phyloP scores from a whole-genome alignment of 106 monocot genomes.

The Allium cepa region DNA sequence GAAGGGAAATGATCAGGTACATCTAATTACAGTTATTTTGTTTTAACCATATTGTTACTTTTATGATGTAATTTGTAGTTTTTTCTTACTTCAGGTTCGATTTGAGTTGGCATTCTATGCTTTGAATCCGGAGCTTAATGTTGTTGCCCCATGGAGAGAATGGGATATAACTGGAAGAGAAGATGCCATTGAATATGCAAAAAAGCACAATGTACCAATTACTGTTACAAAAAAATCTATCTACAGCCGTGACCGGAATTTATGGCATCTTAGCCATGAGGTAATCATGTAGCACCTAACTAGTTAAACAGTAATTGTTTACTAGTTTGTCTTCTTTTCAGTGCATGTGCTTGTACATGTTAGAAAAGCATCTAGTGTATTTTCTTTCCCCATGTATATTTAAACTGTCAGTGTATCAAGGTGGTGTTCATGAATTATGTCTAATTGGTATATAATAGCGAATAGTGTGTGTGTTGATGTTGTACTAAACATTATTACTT shows the following conservation, averaged over 20 bases:
- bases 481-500: too few species aligned
- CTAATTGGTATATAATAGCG: too few species aligned
- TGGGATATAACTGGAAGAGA: conserved; percentile 95
- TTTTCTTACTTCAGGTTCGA: conserved; percentile 45
- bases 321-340: too few species aligned
- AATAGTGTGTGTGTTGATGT: too few species aligned
- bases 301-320: too few species aligned
- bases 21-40: not conserved
- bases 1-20: conserved; percentile 98
- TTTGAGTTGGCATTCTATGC: conserved; percentile 94
- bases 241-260: conserved; percentile 94
- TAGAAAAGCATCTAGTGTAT: too few species aligned
- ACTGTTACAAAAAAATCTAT: conserved; percentile 93
- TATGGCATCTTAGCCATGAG: conserved; percentile 99
- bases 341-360: too few species aligned
- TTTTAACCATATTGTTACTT: not conserved
- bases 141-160: conserved; percentile 98
- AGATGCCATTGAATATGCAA: conserved; percentile 97
- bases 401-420: too few species aligned
- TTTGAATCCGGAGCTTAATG: conserved; percentile 76
- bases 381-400: too few species aligned
- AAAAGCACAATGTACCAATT: conserved; percentile 81
- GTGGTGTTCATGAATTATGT: too few species aligned
- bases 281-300: conserved; percentile 11
- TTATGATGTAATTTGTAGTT: not conserved